A percentile compares a stretch with the other conserved stretches of the same genome.
Evolutionary conservation across 441 rosid species (phyloP).

Genomic region (Eutrema salsugineum): DNA sequence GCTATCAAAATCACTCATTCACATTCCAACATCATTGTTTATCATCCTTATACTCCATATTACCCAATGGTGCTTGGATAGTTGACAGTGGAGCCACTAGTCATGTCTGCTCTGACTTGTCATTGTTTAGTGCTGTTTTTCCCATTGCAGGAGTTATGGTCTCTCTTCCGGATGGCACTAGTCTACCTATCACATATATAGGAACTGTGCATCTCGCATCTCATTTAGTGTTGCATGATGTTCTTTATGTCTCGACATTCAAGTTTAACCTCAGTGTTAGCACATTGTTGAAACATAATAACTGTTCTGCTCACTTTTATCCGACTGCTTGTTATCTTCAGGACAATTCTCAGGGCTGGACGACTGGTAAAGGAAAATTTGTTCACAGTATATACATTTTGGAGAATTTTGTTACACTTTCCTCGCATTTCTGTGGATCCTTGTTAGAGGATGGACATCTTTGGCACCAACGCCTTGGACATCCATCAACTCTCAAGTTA

Average conservation of each 20-base stretch:
- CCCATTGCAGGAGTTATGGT: neutral
- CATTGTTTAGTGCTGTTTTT: neutral
- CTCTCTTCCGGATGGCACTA: neutral
- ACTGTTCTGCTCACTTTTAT: neutral
- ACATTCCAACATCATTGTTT: neutral
- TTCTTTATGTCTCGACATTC: neutral
- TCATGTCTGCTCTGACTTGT: neutral
- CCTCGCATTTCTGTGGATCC: neutral
- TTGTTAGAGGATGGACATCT: neutral
- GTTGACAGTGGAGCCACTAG: neutral
- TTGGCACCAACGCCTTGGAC: neutral
- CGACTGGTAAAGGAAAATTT: neutral
- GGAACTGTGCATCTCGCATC: neutral
- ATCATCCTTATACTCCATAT: accelerated
- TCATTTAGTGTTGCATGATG: neutral
- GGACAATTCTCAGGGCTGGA: neutral
- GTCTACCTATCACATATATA: neutral
- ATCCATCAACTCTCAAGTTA: neutral
- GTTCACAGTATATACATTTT: neutral
- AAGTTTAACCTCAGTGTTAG: neutral
- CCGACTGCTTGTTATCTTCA: neutral
- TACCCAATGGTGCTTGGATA: neutral
- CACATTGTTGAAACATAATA: neutral
- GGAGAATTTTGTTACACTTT: too few relatives aligned
- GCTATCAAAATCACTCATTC: neutral